Conservation (phyloP, 805 yeast genomes). For the Diddensiella santjacobensis region DNA sequence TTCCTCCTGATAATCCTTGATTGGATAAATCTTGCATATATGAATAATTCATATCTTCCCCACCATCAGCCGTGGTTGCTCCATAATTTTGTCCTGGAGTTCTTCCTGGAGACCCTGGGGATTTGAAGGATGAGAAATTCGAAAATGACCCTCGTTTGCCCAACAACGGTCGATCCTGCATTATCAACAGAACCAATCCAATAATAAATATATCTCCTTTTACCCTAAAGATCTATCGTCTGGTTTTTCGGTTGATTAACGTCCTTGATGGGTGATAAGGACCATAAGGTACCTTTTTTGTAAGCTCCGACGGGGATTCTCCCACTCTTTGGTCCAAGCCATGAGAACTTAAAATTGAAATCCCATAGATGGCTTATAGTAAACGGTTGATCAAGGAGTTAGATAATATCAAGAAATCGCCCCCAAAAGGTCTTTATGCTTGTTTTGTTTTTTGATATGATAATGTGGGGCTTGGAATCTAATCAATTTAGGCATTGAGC, state of each 20-base stretch:
- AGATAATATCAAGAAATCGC: slow-evolving; percentile 8
- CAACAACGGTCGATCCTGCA: slow-evolving; percentile 20
- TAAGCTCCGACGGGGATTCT: too few species aligned
- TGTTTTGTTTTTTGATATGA: not conserved
- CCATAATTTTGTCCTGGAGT: not conserved
- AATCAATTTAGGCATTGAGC: slow-evolving; percentile 27
- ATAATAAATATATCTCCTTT: too few species aligned
- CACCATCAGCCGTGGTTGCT: not conserved
- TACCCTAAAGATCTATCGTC: too few species aligned
- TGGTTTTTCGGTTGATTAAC: too few species aligned
- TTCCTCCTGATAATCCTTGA: not conserved
- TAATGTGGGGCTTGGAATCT: not conserved
- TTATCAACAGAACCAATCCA: too few species aligned
- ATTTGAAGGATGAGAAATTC: slow-evolving; percentile 21
- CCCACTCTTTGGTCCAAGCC: not conserved
- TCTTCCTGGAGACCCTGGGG: slow-evolving; percentile 19
- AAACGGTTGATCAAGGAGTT: slow-evolving; percentile 20
- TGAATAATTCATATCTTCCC: not conserved
- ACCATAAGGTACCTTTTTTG: too few species aligned
- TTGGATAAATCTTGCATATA: not conserved
- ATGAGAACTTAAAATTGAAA: not conserved
- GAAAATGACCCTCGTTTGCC: slow-evolving; percentile 30
- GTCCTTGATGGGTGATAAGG: too few species aligned
- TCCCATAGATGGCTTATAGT: slow-evolving; percentile 3
- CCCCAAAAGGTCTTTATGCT: slow-evolving; percentile 17